A percentile compares a stretch with the other conserved stretches of the same genome.
Evolutionary conservation across 495 filamentous ascomycete genomes (phyloP).

Genomic region (Penicillium diatomitis): DNA sequence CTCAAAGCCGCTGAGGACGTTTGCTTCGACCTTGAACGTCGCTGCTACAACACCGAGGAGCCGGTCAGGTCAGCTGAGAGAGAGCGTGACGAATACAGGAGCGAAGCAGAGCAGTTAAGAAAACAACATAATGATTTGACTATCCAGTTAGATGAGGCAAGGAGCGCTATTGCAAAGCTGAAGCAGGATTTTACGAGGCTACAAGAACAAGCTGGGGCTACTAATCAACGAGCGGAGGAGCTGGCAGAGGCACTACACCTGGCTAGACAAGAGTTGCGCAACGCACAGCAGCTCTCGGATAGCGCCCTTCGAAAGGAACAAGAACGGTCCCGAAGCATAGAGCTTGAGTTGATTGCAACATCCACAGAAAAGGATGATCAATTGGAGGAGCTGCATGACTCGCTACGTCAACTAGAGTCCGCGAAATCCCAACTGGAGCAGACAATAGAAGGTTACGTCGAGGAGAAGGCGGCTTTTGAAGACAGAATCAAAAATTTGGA

Average conservation of each 20-base stretch:
- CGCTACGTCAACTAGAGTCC: conserved; percentile 11
- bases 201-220: conserved; percentile 19
- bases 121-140: conserved; percentile 20
- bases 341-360: conserved; percentile 36
- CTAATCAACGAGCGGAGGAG: conserved; percentile 16
- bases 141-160: conserved; percentile 15
- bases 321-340: conserved; percentile 27
- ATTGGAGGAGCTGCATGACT: conserved; percentile 28
- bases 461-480: conserved; percentile 10
- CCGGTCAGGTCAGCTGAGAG: conserved; percentile 38
- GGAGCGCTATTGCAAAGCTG: conserved; percentile 13
- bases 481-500: conserved; percentile 9
- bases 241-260: conserved; percentile 19
- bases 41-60: conserved; percentile 41
- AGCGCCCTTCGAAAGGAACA: conserved; percentile 14
- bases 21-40: conserved; percentile 46
- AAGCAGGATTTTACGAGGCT: conserved; percentile 22
- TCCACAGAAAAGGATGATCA: conserved; percentile 38
- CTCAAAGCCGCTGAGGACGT: conserved; percentile 40
- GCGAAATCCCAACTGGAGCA: conserved; percentile 13
- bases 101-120: conserved; percentile 19
- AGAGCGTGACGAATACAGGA: conserved; percentile 29
- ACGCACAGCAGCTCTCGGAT: conserved; percentile 14
- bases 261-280: conserved; percentile 20
- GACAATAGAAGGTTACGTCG: conserved; percentile 8